Evolutionary conservation across 164 flowering plant species (phyloP).

Genomic region (Macadamia integrifolia): DNA sequence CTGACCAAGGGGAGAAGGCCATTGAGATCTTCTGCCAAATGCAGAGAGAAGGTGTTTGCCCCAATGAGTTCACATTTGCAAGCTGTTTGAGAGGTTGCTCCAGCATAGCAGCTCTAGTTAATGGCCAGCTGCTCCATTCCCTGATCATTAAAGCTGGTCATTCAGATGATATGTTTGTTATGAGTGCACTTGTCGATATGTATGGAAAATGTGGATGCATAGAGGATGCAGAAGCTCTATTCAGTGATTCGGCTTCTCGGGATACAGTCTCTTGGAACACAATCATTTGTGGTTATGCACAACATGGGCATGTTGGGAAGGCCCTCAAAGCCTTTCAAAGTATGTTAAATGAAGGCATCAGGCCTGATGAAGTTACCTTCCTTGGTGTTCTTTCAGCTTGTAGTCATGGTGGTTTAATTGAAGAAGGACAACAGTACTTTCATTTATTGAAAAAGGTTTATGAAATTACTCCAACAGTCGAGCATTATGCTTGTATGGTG

Average conservation of each 20-base stretch:
- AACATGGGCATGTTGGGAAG: constrained; percentile 41
- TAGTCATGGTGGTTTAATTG: constrained; percentile 40
- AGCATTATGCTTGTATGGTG: constrained; percentile 55
- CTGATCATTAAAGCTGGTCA: constrained; percentile 35
- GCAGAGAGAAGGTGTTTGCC: constrained; percentile 41
- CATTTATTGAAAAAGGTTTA: constrained; percentile 29
- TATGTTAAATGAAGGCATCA: constrained; percentile 37
- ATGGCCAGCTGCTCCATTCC: constrained; percentile 46
- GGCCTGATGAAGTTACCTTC: constrained; percentile 54
- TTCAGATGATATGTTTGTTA: constrained; percentile 31
- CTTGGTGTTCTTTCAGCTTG: constrained; percentile 54
- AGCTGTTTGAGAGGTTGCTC: constrained; percentile 48
- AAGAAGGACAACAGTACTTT: constrained; percentile 39
- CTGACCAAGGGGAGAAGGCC: constrained; percentile 40
- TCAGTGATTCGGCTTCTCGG: constrained; percentile 20
- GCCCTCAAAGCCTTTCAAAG: constrained; percentile 37
- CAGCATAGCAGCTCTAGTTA: constrained; percentile 32
- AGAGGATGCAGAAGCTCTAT: constrained; percentile 40
- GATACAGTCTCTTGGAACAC: constrained; percentile 51
- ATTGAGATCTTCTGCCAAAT: constrained; percentile 33
- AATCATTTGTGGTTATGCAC: constrained; percentile 46
- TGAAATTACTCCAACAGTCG: constrained; percentile 40
- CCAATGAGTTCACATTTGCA: constrained; percentile 49
- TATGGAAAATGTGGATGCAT: constrained; percentile 4
- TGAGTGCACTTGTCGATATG: constrained; percentile 48